Base-by-base conservation (phyloP, 2,329 filamentous ascomycete genomes). In the Venturia pyrina region DNA sequence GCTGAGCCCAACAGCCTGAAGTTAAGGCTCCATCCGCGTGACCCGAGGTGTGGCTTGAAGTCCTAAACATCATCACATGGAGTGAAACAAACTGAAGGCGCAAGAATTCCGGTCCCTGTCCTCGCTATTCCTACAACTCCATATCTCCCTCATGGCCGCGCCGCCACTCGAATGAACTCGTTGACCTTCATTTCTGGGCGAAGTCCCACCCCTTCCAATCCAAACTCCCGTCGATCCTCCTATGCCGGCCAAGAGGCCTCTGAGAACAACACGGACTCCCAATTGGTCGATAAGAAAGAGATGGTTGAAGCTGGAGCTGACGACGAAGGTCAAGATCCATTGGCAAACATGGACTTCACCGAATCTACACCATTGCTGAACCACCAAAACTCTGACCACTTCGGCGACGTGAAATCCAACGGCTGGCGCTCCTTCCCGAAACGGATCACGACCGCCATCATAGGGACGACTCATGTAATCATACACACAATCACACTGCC, bases 121-220 rank as follows among this genome's bases (percentile, higher is more conserved):
- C 24, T 59, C 37, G 11, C 43, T 56, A 32, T 63, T 56, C 24
- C 28, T 69, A 24, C 41, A 37, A 24, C 67, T n/a, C 28, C 5
- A 59, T 46, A 62, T 64, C 74, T 67, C 62, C 64, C 77, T 75
- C 74, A 82, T 82, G 80, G 78, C 79, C 75, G 78, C 82, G 53
- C 53, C 19, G n/a, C 53, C 15, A 59, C 19, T 37, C 90, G 84
- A 80, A 97, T 97, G 93, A 97, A 97, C 87, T 96, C 93, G 73
- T 83, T 96, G 82, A 96, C 95, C 81, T 91, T 96, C 77, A 86
- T 97, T 77, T 95, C 91, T 74, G 87, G 90, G 76, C 85, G 87
- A 74, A 84, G 85, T 74, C 81, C 81, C 74, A 82, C 83, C 69
- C 80, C 83, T 70, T 78, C 78, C 67, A 75, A 53, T 43, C 48